A percentile compares a stretch with the other conserved stretches of the same genome.
phyloP scores from a whole-genome alignment of 208 protist genomes.

The Entamoeba moshkovskii region DNA sequence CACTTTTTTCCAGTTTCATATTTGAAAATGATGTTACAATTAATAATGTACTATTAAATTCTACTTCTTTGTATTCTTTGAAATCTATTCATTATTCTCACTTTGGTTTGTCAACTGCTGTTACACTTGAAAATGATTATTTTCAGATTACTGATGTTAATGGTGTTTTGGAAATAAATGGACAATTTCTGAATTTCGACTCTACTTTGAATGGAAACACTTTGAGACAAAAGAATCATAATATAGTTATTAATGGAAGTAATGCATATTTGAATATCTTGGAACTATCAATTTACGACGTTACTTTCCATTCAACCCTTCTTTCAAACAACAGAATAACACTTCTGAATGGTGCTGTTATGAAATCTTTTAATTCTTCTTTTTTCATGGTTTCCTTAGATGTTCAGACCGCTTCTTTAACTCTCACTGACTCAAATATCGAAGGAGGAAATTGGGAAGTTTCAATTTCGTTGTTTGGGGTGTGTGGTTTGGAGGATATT shows the following conservation, averaged over 20 bases:
- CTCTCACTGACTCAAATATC: too few species aligned
- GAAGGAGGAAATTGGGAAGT: too few species aligned
- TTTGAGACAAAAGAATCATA: background rate
- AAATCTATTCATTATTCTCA: background rate
- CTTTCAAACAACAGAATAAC: too few species aligned
- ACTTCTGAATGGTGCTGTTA: too few species aligned
- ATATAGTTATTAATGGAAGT: background rate
- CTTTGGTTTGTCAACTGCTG: background rate
- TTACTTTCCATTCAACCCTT: too few species aligned
- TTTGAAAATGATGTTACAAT: background rate
- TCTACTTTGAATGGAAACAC: background rate
- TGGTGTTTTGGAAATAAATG: background rate
- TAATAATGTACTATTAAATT: background rate
- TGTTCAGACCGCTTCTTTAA: too few species aligned
- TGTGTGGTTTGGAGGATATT: too few species aligned
- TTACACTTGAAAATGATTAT: background rate
- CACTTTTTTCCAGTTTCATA: background rate
- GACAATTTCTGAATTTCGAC: background rate
- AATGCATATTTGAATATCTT: too few species aligned
- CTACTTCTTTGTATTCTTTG: background rate
- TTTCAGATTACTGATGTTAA: background rate
- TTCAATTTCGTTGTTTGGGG: too few species aligned
- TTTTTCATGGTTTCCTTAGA: too few species aligned
- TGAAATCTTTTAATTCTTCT: too few species aligned
- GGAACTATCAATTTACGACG: too few species aligned